Base-by-base conservation (phyloP, 1,139 yeast genomes). In the Candida tropicalis region DNA sequence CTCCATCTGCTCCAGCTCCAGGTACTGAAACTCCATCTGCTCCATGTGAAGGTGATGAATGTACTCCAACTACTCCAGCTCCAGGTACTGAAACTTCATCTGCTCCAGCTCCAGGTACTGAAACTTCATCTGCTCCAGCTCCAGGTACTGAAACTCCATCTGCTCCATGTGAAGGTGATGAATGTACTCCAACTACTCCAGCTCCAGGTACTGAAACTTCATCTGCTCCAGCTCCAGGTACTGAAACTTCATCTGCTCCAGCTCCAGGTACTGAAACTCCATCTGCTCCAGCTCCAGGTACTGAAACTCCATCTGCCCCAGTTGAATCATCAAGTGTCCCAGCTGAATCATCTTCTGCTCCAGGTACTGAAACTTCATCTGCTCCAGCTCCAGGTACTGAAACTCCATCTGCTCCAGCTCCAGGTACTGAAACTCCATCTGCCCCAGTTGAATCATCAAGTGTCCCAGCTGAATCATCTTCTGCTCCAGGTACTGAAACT, bases 191-290 rank as follows among this genome's bases (percentile, higher is more conserved):
- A 18, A 7, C 6, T 18, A 18, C 22, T 18, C 7, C 22, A 5
- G 22, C 22, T 18, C 22, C 22, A 7, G 22, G 22, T 7, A 16
- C 16, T 12, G 16, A n/a, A 16, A 7, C 9, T 12, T 7, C 15
- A 13, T 9, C 13, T 7, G 7, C 22, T 18, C 7, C 22, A 18
- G 22, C 22, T 18, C 22, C 22, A 5, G 22, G 22, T 18, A 27
- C 13, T 7, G 12, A 3, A 11, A n/a, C 15, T 12, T 15, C 28
- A 11, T 72, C 73, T 37, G 26, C 22, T 18, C 11, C 33, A 32
- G 4, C 22, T 25, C 18, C 15, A 20, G 13, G 27, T 18, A 18
- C 6, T 18, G 22, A 18, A 18, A 18, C 22, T 18, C 22, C 22
- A 18, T 4, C 22, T 7, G 7, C 22, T 18, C 7, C 18, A 23